Base-by-base conservation (phyloP, 768 basidiomycete genomes). In the Inosperma sp. region DNA sequence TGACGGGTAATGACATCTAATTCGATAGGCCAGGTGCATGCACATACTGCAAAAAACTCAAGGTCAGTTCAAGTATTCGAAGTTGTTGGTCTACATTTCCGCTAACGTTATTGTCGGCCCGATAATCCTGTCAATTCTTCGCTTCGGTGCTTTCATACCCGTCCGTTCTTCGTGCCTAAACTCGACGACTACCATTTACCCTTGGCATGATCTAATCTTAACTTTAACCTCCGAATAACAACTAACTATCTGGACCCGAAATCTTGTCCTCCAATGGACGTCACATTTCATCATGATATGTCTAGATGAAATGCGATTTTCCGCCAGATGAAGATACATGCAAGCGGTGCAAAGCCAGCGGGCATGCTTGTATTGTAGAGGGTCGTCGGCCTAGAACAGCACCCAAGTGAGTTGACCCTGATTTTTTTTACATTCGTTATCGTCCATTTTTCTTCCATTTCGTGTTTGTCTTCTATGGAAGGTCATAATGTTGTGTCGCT, bases 301-400 rank as follows among this genome's bases (percentile, higher is more conserved):
- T 19, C 6, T 16, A 90, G 86, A 92, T 92, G 89, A 90, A 85
- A 74, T 92, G 89, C 68, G 84, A 83, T 57, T 90, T 91, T 63
- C 84, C 84, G 31, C 74, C 72, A 56, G 73, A 80, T 52, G 81
- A 85, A 48, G 82, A 80, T 60, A 82, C 84, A n/a, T 92, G 89
- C 69, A 83, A 77, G 61, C 79, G 89, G 41, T 92, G 89, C 67
- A 83, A 79, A 58, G 59, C 76, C 22, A 79, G 82, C 44, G 83
- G 85, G 1, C 86, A 89, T 67, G 74, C 81, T 35, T 92, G 89
- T 64, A 82, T 90, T 57, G 88, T 91, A 31, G 88, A 90, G 67
- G 88, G 88, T 42, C 77, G 88, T 54, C 89, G 88, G 70, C 85
- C 81, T 48, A 76, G 82, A 60, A 84, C 79, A 22, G 81, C 82